Evolutionary conservation across 2,329 filamentous ascomycete genomes (phyloP).

Genomic region (Fusarium foetens): DNA sequence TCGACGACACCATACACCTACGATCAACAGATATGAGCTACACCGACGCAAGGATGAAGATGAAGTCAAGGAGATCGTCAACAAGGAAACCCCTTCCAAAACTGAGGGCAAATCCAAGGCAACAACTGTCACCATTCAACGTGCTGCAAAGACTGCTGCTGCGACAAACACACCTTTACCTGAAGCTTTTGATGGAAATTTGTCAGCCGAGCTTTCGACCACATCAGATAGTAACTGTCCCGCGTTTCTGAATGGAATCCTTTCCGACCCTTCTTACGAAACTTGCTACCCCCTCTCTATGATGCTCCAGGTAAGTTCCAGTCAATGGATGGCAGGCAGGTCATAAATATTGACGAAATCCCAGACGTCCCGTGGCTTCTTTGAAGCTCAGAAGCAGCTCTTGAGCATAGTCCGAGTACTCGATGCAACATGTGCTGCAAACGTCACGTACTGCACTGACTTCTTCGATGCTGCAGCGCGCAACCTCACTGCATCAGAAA

Average conservation of each 20-base stretch:
- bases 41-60: slow-evolving; percentile 32
- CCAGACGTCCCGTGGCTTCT: slow-evolving; percentile 85
- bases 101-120: slow-evolving; percentile 31
- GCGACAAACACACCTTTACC: slow-evolving; percentile 62
- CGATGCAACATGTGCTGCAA: slow-evolving; percentile 78
- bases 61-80: slow-evolving; percentile 21
- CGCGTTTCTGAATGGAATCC: slow-evolving; percentile 73
- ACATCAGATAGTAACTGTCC: slow-evolving; percentile 65
- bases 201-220: slow-evolving; percentile 70
- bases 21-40: slow-evolving; percentile 18
- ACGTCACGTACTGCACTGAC: slow-evolving; percentile 71
- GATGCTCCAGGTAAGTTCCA: slow-evolving; percentile 74
- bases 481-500: slow-evolving; percentile 68
- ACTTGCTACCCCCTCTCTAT: slow-evolving; percentile 86
- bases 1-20: slow-evolving; percentile 16
- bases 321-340: too few species aligned
- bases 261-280: slow-evolving; percentile 73
- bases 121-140: slow-evolving; percentile 40
- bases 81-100: slow-evolving; percentile 26
- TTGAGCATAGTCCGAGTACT: slow-evolving; percentile 80
- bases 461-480: slow-evolving; percentile 73
- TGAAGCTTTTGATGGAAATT: slow-evolving; percentile 70
- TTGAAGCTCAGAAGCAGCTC: slow-evolving; percentile 77
- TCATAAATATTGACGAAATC: slow-evolving; percentile 9
- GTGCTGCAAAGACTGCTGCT: slow-evolving; percentile 34